These are phyloP conservation scores for Inga oerstediana DNA, from an alignment of 306 rosid species.

Conservation along the genomic window DNA sequence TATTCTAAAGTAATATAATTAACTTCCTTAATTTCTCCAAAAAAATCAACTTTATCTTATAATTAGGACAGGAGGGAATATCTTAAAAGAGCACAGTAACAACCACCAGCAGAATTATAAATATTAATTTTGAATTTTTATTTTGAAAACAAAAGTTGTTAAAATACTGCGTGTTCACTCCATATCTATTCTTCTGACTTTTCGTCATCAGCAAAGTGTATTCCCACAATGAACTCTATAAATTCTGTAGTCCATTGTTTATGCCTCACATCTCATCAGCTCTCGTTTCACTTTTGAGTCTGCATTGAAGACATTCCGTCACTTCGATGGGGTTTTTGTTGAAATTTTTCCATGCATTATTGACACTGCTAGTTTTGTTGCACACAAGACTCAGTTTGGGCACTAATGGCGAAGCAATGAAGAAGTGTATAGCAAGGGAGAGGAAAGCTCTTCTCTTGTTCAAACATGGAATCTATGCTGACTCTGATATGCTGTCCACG, in stretches of 20 bases:
- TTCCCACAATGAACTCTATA: neutral
- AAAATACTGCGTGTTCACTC: too few relatives aligned
- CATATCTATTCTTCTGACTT: too few relatives aligned
- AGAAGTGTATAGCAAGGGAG: neutral
- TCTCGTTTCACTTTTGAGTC: too few relatives aligned
- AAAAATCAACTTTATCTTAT: too few relatives aligned
- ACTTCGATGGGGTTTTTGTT: neutral
- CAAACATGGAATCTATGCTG: neutral
- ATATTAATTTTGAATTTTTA: too few relatives aligned
- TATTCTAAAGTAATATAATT: too few relatives aligned
- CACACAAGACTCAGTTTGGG: neutral
- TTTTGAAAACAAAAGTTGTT: too few relatives aligned
- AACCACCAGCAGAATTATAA: too few relatives aligned
- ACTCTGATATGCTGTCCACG: neutral
- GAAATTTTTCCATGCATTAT: neutral
- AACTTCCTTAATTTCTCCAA: too few relatives aligned
- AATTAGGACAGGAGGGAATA: too few relatives aligned
- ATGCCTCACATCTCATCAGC: neutral
- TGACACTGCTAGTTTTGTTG: neutral
- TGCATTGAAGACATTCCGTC: neutral
- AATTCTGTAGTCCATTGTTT: too few relatives aligned
- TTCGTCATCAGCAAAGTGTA: neutral
- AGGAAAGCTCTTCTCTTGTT: slow-evolving; percentile 26
- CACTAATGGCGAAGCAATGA: neutral
- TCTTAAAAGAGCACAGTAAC: too few relatives aligned